phyloP scores from a whole-genome alignment of 768 basidiomycete species.

The Lactarius tabidus region DNA sequence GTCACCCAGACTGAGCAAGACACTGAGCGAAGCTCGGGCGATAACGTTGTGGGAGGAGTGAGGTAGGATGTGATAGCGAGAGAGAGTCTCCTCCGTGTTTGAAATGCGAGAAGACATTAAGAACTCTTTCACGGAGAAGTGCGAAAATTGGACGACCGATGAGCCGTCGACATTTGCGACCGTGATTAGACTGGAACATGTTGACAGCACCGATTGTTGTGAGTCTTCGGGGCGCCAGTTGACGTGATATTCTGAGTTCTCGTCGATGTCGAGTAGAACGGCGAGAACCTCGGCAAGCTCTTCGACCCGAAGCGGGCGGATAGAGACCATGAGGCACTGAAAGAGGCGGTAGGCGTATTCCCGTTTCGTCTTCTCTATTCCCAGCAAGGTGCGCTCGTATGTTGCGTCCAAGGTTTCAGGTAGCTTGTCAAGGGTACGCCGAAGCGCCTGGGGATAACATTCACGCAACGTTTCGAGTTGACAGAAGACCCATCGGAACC shows the following conservation, averaged over 20 bases:
- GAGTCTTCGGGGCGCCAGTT: background rate
- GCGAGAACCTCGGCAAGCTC: slow-evolving; percentile 13
- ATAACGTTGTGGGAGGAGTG: background rate
- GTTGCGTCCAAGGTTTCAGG: slow-evolving; percentile 9
- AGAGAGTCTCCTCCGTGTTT: background rate
- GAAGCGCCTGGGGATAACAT: background rate
- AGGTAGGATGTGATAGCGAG: background rate
- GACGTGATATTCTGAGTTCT: background rate
- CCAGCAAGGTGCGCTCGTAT: background rate
- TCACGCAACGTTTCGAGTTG: slow-evolving; percentile 5
- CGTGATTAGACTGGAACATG: slow-evolving; percentile 4
- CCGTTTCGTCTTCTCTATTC: background rate
- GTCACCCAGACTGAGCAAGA: background rate
- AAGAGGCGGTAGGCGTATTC: slow-evolving; percentile 4
- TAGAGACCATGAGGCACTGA: background rate
- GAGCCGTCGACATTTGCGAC: background rate
- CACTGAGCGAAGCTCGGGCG: slow-evolving; percentile 1
- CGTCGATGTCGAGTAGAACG: background rate
- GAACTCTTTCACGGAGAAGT: slow-evolving; percentile 14
- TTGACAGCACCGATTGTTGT: background rate
- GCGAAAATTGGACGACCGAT: slow-evolving; percentile 4
- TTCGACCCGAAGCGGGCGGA: slow-evolving; percentile 11
- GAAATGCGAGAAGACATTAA: slow-evolving; percentile 2
- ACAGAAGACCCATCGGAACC: slow-evolving; percentile 12
- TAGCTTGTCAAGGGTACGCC: background rate